Conservation (phyloP, 2,329 filamentous ascomycete genomes). For the Amesomyces nigricolor region DNA sequence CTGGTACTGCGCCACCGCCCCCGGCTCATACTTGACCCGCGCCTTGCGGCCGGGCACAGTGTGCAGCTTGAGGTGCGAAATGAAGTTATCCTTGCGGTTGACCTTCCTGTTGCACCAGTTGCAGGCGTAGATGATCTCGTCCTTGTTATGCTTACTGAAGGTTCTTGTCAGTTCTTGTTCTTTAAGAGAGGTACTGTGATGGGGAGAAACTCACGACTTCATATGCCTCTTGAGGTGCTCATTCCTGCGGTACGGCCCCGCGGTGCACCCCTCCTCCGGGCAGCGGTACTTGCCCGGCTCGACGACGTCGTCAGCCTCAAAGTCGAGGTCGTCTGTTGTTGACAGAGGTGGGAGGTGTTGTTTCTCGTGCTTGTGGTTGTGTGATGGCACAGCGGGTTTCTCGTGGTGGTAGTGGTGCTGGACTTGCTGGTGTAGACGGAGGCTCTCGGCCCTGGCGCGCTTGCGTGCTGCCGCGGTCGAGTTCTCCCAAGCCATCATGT, state of each 20-base stretch:
- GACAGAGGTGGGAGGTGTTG: neutral
- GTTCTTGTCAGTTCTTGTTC: neutral
- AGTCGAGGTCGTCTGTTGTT: neutral
- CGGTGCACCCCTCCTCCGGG: conserved; percentile 39
- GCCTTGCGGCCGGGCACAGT: conserved; percentile 29
- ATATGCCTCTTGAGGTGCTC: conserved; percentile 54
- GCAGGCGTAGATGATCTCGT: conserved; percentile 31
- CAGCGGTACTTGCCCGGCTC: conserved; percentile 32
- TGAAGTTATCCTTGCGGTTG: conserved; percentile 38
- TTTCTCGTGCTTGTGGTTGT: neutral
- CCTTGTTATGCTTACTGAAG: conserved; percentile 3
- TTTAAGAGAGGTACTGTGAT: too few relatives aligned
- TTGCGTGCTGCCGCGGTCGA: conserved; percentile 33
- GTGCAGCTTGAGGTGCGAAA: conserved; percentile 36
- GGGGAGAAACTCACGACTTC: conserved; percentile 41
- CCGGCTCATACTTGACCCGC: conserved; percentile 30
- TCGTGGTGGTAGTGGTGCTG: conserved; percentile 36
- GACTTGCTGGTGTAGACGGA: conserved; percentile 41
- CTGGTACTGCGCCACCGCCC: conserved; percentile 26
- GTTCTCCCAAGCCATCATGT: conserved; percentile 13
- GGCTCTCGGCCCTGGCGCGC: conserved; percentile 38
- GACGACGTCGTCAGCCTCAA: conserved; percentile 23
- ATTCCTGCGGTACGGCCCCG: conserved; percentile 37
- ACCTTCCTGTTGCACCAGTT: conserved; percentile 37
- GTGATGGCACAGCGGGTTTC: neutral